These are phyloP conservation scores for Lathyrus tuberosus DNA, from an alignment of 306 rosid species.

Conservation along the genomic window DNA sequence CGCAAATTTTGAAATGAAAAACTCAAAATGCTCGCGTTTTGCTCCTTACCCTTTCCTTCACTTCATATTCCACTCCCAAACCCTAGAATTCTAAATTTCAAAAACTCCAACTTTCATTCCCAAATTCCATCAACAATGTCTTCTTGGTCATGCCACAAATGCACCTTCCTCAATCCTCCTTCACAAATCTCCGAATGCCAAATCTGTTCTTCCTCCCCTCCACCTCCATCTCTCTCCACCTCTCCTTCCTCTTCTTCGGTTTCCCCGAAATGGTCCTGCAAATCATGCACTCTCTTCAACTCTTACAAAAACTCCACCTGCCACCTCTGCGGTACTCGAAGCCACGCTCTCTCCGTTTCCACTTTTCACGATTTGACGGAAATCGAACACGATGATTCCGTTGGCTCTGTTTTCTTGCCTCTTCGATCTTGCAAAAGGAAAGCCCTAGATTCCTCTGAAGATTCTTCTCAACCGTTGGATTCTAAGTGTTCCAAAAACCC, in stretches of 20 bases:
- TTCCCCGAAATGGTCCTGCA: conserved; percentile 80
- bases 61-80: conserved; percentile 12
- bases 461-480: conserved; percentile 30
- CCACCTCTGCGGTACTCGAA: conserved; percentile 69
- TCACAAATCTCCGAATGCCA: conserved; percentile 62
- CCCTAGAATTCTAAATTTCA: conserved; percentile 39
- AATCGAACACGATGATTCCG: conserved; percentile 52
- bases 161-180: conserved; percentile 80
- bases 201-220: conserved; percentile 57
- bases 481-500: conserved; percentile 42
- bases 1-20: conserved; percentile 40
- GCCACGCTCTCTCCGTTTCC: conserved; percentile 62
- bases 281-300: conserved; percentile 87
- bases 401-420: conserved; percentile 82
- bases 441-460: conserved; percentile 41
- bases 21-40: not conserved
- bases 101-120: not conserved
- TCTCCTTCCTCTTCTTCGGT: conserved; percentile 55
- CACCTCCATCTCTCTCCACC: conserved; percentile 14
- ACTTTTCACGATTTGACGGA: conserved; percentile 60
- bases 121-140: conserved; percentile 55
- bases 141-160: conserved; percentile 77
- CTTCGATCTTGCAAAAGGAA: conserved; percentile 65
- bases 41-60: not conserved
- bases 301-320: conserved; percentile 60